Percentiles rank a stretch among this genome's conserved stretches.
These are phyloP conservation scores for Tinospora cordifolia DNA, from an alignment of 164 flowering plant species.

Conservation along the genomic window DNA sequence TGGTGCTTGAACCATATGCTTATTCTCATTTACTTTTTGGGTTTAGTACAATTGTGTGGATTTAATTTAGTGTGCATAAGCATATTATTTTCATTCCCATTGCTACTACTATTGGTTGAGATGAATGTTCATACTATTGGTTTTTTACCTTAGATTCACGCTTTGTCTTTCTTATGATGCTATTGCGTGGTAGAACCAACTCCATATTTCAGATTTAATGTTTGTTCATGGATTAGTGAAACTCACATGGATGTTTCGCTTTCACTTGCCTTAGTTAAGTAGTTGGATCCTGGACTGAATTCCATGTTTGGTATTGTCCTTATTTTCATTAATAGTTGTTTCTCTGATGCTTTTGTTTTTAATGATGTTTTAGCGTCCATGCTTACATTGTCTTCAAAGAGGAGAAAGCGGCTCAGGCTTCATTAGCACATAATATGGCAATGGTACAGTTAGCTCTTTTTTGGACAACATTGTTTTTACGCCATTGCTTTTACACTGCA, in stretches of 20 bases:
- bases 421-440: slow-evolving; percentile 81
- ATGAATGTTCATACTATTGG: neutral
- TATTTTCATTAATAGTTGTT: neutral
- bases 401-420: slow-evolving; percentile 69
- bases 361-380: slow-evolving; percentile 56
- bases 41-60: neutral
- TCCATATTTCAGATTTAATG: no score
- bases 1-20: slow-evolving; percentile 6
- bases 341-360: neutral
- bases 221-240: neutral
- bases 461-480: neutral
- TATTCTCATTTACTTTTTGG: neutral
- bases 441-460: slow-evolving; percentile 39
- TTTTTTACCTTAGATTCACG: no score
- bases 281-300: neutral
- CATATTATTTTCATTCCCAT: neutral
- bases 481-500: neutral
- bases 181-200: neutral
- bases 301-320: neutral
- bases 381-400: slow-evolving; percentile 81
- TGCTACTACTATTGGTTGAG: neutral
- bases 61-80: neutral
- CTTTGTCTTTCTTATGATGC: neutral
- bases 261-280: no score
- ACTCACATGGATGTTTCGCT: no score